phyloP scores from a whole-genome alignment of 768 basidiomycete genomes.

The Pisolithus sp. region DNA sequence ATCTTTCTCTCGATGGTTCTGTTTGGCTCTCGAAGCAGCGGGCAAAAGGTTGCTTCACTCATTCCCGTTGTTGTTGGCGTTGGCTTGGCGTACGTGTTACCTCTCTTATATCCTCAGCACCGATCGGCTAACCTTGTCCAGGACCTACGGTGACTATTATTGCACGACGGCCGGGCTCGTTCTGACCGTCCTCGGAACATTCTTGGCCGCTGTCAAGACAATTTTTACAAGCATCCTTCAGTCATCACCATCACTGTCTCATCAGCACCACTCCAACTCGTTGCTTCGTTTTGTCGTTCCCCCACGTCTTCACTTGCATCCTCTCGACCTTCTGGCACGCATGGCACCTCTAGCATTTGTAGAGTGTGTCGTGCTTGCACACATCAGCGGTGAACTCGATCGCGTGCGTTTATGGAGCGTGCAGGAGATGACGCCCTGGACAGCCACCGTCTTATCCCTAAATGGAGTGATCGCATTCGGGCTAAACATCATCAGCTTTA shows the following conservation, averaged over 20 bases:
- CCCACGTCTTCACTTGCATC: constrained; percentile 46
- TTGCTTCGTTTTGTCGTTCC: constrained; percentile 21
- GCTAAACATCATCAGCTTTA: constrained; percentile 90
- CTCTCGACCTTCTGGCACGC: constrained; percentile 81
- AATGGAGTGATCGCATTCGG: constrained; percentile 90
- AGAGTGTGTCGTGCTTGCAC: constrained; percentile 75
- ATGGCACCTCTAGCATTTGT: constrained; percentile 91
- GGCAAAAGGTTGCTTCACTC: constrained; percentile 62
- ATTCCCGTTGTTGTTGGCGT: constrained; percentile 87
- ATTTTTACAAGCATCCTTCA: constrained; percentile 83
- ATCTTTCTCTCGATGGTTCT: constrained; percentile 70
- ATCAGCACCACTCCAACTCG: constrained; percentile 10
- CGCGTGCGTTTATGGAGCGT: constrained; percentile 45
- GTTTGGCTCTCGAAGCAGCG: constrained; percentile 54
- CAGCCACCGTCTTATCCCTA: constrained; percentile 49
- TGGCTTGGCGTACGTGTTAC: constrained; percentile 63
- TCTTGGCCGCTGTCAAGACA: constrained; percentile 91
- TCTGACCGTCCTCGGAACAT: constrained; percentile 83
- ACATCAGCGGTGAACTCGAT: constrained; percentile 74
- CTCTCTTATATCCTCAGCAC: not conserved
- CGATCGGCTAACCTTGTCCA: constrained; percentile 22
- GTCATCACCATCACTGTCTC: constrained; percentile 27
- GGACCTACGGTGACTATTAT: constrained; percentile 94
- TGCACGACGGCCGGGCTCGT: constrained; percentile 80
- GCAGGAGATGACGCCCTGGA: constrained; percentile 33